These are phyloP conservation scores for Elasticomyces elasticus DNA, from an alignment of 495 filamentous ascomycete species.

Conservation along the genomic window DNA sequence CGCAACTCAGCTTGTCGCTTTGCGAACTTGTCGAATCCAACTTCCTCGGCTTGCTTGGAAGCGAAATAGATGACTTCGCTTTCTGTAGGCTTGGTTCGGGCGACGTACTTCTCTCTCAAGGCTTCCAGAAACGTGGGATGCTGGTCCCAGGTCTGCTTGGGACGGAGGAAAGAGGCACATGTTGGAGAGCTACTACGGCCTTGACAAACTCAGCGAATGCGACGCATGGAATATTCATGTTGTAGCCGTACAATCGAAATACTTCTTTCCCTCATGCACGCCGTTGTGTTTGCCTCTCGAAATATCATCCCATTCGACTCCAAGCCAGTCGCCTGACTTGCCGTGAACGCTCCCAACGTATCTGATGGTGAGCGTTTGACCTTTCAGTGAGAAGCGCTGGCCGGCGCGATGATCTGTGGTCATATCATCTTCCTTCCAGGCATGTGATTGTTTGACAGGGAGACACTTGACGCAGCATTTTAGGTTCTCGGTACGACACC, in stretches of 20 bases:
- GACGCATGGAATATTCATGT: not conserved
- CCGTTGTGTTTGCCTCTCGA: constrained; percentile 83
- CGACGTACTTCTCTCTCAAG: constrained; percentile 71
- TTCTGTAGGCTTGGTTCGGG: not conserved
- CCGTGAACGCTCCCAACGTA: constrained; percentile 69
- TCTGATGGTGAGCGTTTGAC: constrained; percentile 68
- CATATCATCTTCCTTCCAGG: not conserved
- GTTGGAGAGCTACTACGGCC: constrained; percentile 55
- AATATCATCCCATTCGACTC: constrained; percentile 92
- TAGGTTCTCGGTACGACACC: not conserved
- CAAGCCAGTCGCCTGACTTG: constrained; percentile 76
- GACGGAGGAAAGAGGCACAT: constrained; percentile 77
- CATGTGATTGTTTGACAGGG: too few relatives aligned
- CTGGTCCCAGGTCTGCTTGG: constrained; percentile 56
- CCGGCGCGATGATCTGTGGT: constrained; percentile 36
- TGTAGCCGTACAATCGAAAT: constrained; percentile 64
- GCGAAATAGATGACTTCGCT: constrained; percentile 57
- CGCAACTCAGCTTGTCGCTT: constrained; percentile 64
- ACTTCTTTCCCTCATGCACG: constrained; percentile 62
- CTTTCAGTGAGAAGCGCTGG: constrained; percentile 68
- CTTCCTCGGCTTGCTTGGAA: constrained; percentile 83
- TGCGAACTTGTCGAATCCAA: constrained; percentile 90
- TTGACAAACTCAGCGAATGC: constrained; percentile 23
- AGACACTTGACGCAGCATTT: not conserved
- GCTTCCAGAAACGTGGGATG: constrained; percentile 68